Evolutionary conservation across 768 basidiomycete species (phyloP).

Genomic region (Hygrocybe punicea): DNA sequence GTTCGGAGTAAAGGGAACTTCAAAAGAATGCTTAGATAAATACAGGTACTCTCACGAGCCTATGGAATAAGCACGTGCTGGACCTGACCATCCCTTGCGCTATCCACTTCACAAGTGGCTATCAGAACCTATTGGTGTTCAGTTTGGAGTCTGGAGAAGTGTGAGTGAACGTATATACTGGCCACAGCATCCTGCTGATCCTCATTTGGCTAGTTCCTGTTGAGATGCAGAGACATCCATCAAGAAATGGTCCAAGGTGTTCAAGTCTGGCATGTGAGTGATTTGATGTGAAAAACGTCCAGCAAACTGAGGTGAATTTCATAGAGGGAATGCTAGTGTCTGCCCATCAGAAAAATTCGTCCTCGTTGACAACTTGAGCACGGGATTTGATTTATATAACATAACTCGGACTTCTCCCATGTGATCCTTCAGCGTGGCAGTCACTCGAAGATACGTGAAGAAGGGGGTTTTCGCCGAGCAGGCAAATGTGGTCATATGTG

Average conservation of each 20-base stretch:
- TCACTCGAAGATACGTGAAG: neutral
- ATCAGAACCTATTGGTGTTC: neutral
- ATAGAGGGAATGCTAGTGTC: neutral
- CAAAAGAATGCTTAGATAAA: neutral
- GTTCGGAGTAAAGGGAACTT: neutral
- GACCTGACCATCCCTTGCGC: neutral
- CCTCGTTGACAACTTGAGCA: neutral
- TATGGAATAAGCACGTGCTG: neutral
- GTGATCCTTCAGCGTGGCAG: neutral
- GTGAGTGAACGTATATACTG: neutral
- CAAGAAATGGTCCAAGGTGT: neutral
- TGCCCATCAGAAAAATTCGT: neutral
- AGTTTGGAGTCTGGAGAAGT: neutral
- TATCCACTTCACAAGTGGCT: neutral
- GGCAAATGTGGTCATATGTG: neutral
- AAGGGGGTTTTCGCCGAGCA: neutral
- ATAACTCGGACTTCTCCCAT: neutral
- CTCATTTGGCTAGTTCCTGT: neutral
- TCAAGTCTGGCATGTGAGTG: slow-evolving; percentile 6
- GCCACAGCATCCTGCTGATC: neutral
- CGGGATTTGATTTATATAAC: neutral
- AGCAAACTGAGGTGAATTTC: neutral
- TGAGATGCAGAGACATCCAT: neutral
- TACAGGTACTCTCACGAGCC: neutral
- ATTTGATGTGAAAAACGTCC: neutral